Percentiles rank a stretch among this genome's conserved stretches.
These are phyloP conservation scores for Ceratocystis huliohia DNA, from an alignment of 2,329 filamentous ascomycete genomes.

Conservation along the genomic window DNA sequence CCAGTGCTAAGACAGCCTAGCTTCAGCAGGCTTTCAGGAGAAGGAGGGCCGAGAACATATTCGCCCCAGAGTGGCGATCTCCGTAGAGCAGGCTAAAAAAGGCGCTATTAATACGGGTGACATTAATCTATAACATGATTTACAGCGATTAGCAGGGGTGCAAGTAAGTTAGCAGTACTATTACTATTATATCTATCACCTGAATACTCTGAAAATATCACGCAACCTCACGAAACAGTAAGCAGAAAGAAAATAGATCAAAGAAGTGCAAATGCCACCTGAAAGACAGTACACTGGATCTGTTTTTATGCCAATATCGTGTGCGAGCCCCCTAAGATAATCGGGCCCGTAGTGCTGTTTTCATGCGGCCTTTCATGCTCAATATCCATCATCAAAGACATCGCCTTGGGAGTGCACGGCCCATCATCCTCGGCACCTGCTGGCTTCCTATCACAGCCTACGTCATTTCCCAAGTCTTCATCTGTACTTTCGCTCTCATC, in stretches of 20 bases:
- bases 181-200: neutral
- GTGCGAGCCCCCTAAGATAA: conserved; percentile 17
- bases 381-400: conserved; percentile 22
- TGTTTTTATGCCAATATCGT: neutral
- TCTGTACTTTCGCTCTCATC: neutral
- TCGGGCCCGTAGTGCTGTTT: neutral
- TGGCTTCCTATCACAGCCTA: neutral
- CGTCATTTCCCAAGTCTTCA: neutral
- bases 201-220: neutral
- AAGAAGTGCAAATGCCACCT: no score
- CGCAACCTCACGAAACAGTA: neutral
- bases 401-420: conserved; percentile 27
- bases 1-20: conserved; percentile 38
- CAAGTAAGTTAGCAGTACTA: neutral
- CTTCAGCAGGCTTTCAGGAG: conserved; percentile 30
- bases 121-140: no score
- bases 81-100: conserved; percentile 6
- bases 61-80: conserved; percentile 6
- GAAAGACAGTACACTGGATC: neutral
- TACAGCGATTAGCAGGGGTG: no score
- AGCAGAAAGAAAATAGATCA: neutral
- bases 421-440: conserved; percentile 17
- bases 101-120: neutral
- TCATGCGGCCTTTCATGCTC: conserved; percentile 8
- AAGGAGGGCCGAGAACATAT: conserved; percentile 24